These are phyloP conservation scores for Oehlia diaphana DNA, from an alignment of 192 early-diverging fungal genomes.

Conservation along the genomic window DNA sequence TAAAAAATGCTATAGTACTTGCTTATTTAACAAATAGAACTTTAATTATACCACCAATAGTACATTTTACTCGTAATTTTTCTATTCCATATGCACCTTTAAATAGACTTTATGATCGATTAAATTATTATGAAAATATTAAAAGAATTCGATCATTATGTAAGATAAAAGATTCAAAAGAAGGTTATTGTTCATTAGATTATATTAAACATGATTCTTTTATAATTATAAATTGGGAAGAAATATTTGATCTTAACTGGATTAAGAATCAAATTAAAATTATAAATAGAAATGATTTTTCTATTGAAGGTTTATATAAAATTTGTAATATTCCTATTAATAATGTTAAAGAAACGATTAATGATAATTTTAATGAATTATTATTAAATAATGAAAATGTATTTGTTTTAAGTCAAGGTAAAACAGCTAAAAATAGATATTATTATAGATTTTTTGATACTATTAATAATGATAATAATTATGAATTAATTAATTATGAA, in stretches of 20 bases:
- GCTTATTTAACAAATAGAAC: conserved; percentile 33
- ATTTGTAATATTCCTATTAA: not conserved
- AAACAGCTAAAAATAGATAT: not conserved
- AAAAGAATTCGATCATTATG: too few species aligned
- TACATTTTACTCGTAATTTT: not conserved
- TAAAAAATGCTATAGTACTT: conserved; percentile 15
- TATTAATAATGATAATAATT: not conserved
- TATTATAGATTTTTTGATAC: not conserved
- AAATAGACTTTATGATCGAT: not conserved
- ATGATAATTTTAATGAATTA: not conserved
- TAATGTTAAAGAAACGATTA: not conserved
- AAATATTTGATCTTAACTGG: not conserved
- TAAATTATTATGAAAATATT: not conserved
- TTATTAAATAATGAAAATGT: not conserved
- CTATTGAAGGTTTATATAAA: not conserved
- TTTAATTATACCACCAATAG: conserved; percentile 34
- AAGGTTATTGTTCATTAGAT: too few species aligned
- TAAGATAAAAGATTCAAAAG: too few species aligned
- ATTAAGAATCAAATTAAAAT: not conserved
- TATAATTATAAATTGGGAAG: not conserved
- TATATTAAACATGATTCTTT: not conserved
- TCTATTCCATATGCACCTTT: not conserved
- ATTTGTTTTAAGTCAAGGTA: not conserved
- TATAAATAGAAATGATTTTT: not conserved
- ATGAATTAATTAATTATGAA: too few species aligned